A percentile compares a stretch with the other conserved stretches of the same genome.
Evolutionary conservation across 495 filamentous ascomycete genomes (phyloP).

Genomic region (Penicillium atrosanguineum): DNA sequence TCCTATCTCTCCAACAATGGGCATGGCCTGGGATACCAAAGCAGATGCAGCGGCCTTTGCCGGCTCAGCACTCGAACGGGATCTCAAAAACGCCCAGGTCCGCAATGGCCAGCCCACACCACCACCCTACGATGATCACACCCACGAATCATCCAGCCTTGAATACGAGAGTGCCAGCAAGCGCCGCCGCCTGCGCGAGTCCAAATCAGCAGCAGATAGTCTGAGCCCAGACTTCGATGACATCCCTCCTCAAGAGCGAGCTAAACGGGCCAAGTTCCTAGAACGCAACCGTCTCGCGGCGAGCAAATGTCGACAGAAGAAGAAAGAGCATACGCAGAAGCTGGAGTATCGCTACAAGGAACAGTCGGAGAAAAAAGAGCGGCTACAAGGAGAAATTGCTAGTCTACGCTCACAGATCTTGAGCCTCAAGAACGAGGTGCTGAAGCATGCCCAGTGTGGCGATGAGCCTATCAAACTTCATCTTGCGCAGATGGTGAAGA

Average conservation of each 20-base stretch:
- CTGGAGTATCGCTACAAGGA: slow-evolving; percentile 48
- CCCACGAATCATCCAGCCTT: slow-evolving; percentile 5
- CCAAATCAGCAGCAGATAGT: slow-evolving; percentile 15
- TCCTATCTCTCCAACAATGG: slow-evolving; percentile 30
- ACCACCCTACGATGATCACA: slow-evolving; percentile 32
- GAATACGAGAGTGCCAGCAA: slow-evolving; percentile 12
- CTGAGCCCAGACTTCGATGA: slow-evolving; percentile 28
- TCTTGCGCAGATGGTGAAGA: slow-evolving; percentile 45
- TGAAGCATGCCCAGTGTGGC: slow-evolving; percentile 59
- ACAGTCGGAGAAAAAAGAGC: slow-evolving; percentile 56
- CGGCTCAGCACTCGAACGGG: slow-evolving; percentile 26
- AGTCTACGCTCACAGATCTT: slow-evolving; percentile 42
- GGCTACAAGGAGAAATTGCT: slow-evolving; percentile 62
- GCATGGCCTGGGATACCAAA: slow-evolving; percentile 27
- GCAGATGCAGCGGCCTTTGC: slow-evolving; percentile 24
- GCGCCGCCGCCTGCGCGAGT: slow-evolving; percentile 17
- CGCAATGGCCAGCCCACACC: slow-evolving; percentile 46
- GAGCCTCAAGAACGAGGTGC: slow-evolving; percentile 54
- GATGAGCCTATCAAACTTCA: slow-evolving; percentile 52
- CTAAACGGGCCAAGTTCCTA: slow-evolving; percentile 54
- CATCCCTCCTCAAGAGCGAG: slow-evolving; percentile 24
- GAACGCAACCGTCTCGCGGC: slow-evolving; percentile 83
- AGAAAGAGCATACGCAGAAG: slow-evolving; percentile 69
- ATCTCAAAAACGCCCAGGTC: slow-evolving; percentile 37
- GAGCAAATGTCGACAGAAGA: slow-evolving; percentile 84